These are phyloP conservation scores for Pseudopyrenochaeta lycopersici DNA, from an alignment of 2,329 filamentous ascomycete genomes.

Conservation along the genomic window DNA sequence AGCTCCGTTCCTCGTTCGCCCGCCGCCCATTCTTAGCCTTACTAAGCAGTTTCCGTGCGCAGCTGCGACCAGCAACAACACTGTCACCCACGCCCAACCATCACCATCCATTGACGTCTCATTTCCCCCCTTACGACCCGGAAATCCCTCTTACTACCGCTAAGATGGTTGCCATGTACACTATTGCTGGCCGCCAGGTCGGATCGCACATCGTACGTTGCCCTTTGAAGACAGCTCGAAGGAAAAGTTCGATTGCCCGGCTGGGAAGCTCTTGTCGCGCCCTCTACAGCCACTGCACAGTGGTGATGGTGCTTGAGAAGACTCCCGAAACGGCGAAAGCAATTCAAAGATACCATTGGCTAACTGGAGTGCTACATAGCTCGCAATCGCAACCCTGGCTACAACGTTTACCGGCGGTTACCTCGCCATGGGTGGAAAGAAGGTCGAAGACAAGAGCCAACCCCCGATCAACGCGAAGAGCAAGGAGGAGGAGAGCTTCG, in stretches of 20 bases:
- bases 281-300: no score
- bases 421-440: slow-evolving; percentile 50
- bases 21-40: slow-evolving; percentile 16
- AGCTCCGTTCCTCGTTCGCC: background rate
- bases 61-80: slow-evolving; percentile 28
- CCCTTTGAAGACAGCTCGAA: slow-evolving; percentile 5
- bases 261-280: background rate
- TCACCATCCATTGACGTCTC: slow-evolving; percentile 43
- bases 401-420: slow-evolving; percentile 46
- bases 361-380: slow-evolving; percentile 51
- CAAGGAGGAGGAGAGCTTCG: slow-evolving; percentile 74
- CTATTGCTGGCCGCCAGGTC: slow-evolving; percentile 61
- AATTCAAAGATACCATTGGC: background rate
- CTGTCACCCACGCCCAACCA: slow-evolving; percentile 14
- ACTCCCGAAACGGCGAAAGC: no score
- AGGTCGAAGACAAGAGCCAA: slow-evolving; percentile 49
- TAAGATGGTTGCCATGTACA: slow-evolving; percentile 63
- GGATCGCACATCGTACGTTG: slow-evolving; percentile 63
- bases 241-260: slow-evolving; percentile 24
- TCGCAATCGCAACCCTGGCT: slow-evolving; percentile 65
- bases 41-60: slow-evolving; percentile 31
- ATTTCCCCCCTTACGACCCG: slow-evolving; percentile 26
- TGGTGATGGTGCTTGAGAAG: no score
- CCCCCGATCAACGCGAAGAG: slow-evolving; percentile 71
- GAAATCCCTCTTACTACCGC: slow-evolving; percentile 29